Base-by-base conservation (phyloP, 257 asterid genomes). In the Leonotis leonurus region DNA sequence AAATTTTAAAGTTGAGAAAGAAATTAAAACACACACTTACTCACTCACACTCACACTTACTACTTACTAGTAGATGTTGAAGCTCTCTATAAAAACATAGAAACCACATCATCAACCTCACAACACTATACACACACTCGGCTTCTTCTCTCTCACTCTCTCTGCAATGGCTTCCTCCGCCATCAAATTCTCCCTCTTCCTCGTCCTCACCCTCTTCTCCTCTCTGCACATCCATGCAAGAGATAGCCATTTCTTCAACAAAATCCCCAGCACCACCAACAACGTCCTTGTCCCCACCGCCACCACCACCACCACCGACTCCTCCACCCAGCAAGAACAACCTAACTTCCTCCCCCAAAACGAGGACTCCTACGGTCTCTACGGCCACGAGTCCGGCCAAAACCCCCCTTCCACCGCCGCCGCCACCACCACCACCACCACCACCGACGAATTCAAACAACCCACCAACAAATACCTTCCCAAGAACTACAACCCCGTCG, bases 211-310 rank as follows among this genome's bases (percentile, higher is more conserved):
- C 48, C 72, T 82, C 63, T 32, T 79, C 2, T 73, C 80, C 36
- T 75, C 81, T 2, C 51, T 67, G 5, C 79, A 71, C 1, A 71
- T 70, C 45, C 80, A 83, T 46, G 98, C 96, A 40, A 77, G 97
- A 56, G 98, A 83, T 1, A 81, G 85, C 75, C 98, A 85, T 40
- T 72, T 77, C 60, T 90, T 90, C 85, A 82, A 79, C 94, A 90
- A 88, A 76, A 33, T 85, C 68, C 79, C 89, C 0, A 70, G 79
- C 70, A 81, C 67, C 46, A 72, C 58, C 62, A 76, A 37, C 74
- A 50, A 56, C 45, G 52, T 5, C 17, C 69, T 37, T n/a, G 73
- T 61, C 12, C 81, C 83, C 63, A 50, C 29, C 24, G 67, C 35
- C 71, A 62, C 57, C 4, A 49, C 26, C 21, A 69, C 32, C 70